A percentile compares a stretch with the other conserved stretches of the same genome.
Conservation (phyloP, 805 yeast species). For the Cyberlindnera veronae region DNA sequence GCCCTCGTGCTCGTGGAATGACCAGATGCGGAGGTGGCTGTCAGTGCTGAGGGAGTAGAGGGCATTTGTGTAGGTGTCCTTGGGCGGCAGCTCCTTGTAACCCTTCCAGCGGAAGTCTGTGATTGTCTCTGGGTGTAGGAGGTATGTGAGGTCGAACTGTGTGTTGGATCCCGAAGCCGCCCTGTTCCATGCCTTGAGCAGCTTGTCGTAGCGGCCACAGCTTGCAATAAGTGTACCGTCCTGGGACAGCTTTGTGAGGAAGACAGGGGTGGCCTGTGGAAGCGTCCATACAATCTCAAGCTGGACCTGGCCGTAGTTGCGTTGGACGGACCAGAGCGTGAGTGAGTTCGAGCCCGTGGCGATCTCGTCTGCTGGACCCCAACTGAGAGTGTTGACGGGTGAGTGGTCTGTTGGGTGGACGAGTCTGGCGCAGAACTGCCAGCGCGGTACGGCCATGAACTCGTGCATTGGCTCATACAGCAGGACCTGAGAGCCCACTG, state of each 20-base stretch:
- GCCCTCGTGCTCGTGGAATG: conserved; percentile 57
- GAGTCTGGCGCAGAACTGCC: conserved; percentile 39
- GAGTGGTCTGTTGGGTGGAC: conserved; percentile 31
- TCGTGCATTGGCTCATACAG: conserved; percentile 56
- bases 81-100: conserved; percentile 22
- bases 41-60: conserved; percentile 67
- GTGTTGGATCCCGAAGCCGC: conserved; percentile 56
- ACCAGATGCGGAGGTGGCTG: conserved; percentile 61
- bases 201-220: conserved; percentile 55
- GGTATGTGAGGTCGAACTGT: conserved; percentile 66
- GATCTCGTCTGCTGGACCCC: conserved; percentile 57
- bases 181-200: conserved; percentile 78
- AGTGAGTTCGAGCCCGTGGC: conserved; percentile 57
- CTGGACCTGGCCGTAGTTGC: conserved; percentile 40
- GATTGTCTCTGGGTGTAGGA: conserved; percentile 62
- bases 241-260: conserved; percentile 55
- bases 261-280: conserved; percentile 59
- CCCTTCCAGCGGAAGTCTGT: conserved; percentile 57
- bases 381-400: conserved; percentile 41
- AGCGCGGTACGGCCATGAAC: conserved; percentile 38
- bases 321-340: conserved; percentile 47
- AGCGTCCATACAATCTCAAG: conserved; percentile 36
- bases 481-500: conserved; percentile 40
- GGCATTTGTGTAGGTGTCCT: conserved; percentile 42
- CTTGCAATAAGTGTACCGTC: conserved; percentile 67